These are phyloP conservation scores for Artemisia argyi DNA, from an alignment of 129 eudicot genomes.

Conservation along the genomic window DNA sequence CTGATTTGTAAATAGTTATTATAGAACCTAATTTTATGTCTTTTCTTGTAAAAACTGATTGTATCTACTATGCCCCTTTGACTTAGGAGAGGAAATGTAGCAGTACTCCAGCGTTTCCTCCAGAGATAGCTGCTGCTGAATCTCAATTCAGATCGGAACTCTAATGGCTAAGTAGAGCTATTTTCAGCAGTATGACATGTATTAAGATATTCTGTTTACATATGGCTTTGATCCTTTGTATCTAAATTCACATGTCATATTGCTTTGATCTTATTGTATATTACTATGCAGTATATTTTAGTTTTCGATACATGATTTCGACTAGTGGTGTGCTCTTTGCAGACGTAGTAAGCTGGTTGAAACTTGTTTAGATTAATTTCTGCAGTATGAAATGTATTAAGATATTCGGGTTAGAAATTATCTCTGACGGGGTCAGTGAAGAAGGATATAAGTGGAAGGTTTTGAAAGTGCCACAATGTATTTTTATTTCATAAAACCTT, in stretches of 20 bases:
- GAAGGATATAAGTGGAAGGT: too few species aligned
- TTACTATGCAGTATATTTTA: too few species aligned
- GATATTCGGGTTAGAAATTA: too few species aligned
- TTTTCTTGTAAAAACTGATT: background rate
- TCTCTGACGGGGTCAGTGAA: too few species aligned
- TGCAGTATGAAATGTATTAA: too few species aligned
- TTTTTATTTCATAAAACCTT: too few species aligned
- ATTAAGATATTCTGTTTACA: background rate
- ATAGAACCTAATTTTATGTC: too few species aligned
- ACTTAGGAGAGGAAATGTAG: slow-evolving; percentile 5
- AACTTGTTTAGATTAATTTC: background rate
- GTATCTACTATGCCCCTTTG: background rate
- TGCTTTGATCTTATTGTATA: background rate
- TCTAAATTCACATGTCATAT: too few species aligned
- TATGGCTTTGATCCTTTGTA: background rate
- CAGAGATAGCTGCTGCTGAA: background rate
- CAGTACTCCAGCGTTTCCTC: background rate
- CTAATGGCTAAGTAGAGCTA: background rate
- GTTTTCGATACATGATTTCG: too few species aligned
- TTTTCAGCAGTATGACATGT: too few species aligned
- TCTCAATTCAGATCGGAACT: background rate
- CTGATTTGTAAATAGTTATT: too few species aligned
- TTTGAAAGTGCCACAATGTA: too few species aligned
- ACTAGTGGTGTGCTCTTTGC: background rate
- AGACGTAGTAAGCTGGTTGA: background rate